Evolutionary conservation across 306 rosid genomes (phyloP), one percentile per base, ranked within the genome.

Genomic region (Sesbania bispinosa): DNA sequence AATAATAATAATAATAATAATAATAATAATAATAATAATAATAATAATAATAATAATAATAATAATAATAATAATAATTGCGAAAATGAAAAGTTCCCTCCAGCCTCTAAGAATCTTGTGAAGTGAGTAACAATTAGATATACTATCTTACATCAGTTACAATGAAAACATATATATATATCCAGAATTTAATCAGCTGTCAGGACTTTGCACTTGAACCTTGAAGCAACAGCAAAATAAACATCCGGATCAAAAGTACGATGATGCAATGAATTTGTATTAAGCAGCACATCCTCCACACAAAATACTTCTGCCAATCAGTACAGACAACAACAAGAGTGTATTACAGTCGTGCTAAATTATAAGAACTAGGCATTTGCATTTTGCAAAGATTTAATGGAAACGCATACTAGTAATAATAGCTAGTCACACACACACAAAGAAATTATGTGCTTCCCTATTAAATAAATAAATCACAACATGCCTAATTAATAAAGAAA

Each of bases 41-140:
- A n/a, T n/a, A n/a, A n/a, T n/a, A n/a, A n/a, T n/a, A n/a, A n/a
- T n/a, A n/a, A n/a, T n/a, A n/a, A n/a, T n/a, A n/a, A n/a, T n/a
- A n/a, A n/a, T n/a, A n/a, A n/a, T n/a, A n/a, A n/a, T n/a, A n/a
- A n/a, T n/a, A n/a, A n/a, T n/a, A n/a, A n/a, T n/a, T n/a, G n/a
- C n/a, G 98, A 90, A 96, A 93, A 93, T 90, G 88, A 90, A 93
- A 76, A 74, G 78, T 93, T 93, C 96, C 97, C 96, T 83, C 81
- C 57, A 70, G 24, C 76, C 77, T 75, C 30, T 41, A 58, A 41
- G 50, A 80, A 4, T 1, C 30, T 27, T 7, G 59, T 70, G 7
- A 81, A 80, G 26, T 59, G 63, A 51, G 64, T 47, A 72, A 18
- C n/a, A 64, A 68, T 47, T 35, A 54, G 36, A 81, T 35, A 66